A percentile compares a stretch with the other conserved stretches of the same genome.
Evolutionary conservation across 2,329 filamentous ascomycete genomes (phyloP).

Genomic region (Escovopsis sp.): DNA sequence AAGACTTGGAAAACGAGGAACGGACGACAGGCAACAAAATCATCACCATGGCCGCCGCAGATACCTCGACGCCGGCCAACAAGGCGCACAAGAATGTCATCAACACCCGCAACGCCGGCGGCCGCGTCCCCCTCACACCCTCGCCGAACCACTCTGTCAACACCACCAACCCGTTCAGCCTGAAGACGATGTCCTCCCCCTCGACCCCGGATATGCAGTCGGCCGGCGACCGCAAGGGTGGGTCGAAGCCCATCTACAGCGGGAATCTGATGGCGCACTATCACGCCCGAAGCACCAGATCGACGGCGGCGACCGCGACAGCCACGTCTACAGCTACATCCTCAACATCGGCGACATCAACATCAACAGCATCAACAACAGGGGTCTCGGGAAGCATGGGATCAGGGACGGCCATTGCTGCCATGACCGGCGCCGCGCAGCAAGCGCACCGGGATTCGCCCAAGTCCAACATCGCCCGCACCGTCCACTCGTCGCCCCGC

Average conservation of each 20-base stretch:
- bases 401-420: no score
- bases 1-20: no score
- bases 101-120: conserved; percentile 81
- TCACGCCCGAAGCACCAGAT: conserved; percentile 37
- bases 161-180: conserved; percentile 12
- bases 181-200: conserved; percentile 42
- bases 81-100: conserved; percentile 93
- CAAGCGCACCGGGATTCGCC: conserved; percentile 71
- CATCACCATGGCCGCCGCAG: conserved; percentile 60
- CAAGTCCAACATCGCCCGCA: conserved; percentile 86
- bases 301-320: conserved; percentile 15
- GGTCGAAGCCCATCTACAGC: conserved; percentile 60
- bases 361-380: no score
- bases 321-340: conserved; percentile 35
- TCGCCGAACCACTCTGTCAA: conserved; percentile 57
- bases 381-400: no score
- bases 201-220: conserved; percentile 55
- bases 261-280: conserved; percentile 70
- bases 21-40: conserved; percentile 9
- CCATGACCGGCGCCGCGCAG: not conserved
- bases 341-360: no score
- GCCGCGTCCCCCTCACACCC: conserved; percentile 85
- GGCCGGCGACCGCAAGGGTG: conserved; percentile 34
- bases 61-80: conserved; percentile 67
- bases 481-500: conserved; percentile 62